These are phyloP conservation scores for Eucalyptus polyanthemos DNA, from an alignment of 345 rosid species.

Conservation along the genomic window DNA sequence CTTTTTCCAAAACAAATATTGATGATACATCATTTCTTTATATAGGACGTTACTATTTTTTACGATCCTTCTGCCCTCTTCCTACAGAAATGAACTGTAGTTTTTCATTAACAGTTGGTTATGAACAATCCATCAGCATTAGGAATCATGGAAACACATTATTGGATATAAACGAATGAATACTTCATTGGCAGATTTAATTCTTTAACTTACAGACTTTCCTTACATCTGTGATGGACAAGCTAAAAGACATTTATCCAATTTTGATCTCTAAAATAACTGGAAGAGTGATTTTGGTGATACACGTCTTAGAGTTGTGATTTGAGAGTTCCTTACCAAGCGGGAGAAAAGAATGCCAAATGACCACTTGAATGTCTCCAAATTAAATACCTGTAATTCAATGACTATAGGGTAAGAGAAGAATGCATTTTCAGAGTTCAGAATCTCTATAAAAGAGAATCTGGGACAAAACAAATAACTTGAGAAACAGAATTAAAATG, in stretches of 20 bases:
- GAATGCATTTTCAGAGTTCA: neutral
- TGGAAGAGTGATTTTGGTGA: neutral
- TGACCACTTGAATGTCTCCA: slow-evolving; percentile 92
- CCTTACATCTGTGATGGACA: neutral
- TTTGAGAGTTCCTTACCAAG: slow-evolving; percentile 46
- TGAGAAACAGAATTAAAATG: neutral
- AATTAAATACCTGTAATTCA: slow-evolving; percentile 58
- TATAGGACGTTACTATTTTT: neutral
- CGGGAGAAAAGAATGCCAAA: slow-evolving; percentile 95
- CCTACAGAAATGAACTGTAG: neutral
- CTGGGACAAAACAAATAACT: neutral
- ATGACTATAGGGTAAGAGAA: neutral
- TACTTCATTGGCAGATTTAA: neutral
- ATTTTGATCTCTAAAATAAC: neutral
- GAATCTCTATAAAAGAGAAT: neutral
- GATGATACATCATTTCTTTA: neutral
- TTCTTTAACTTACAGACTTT: neutral
- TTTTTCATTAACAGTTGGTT: neutral
- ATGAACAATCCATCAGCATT: neutral
- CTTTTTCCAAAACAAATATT: neutral
- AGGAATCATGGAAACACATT: neutral
- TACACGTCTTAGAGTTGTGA: neutral
- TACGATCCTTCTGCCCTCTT: neutral
- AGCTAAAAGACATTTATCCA: neutral
- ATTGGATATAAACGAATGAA: neutral